Evolutionary conservation across 2,329 filamentous ascomycete species (phyloP).

Genomic region (Monilinia polystroma): DNA sequence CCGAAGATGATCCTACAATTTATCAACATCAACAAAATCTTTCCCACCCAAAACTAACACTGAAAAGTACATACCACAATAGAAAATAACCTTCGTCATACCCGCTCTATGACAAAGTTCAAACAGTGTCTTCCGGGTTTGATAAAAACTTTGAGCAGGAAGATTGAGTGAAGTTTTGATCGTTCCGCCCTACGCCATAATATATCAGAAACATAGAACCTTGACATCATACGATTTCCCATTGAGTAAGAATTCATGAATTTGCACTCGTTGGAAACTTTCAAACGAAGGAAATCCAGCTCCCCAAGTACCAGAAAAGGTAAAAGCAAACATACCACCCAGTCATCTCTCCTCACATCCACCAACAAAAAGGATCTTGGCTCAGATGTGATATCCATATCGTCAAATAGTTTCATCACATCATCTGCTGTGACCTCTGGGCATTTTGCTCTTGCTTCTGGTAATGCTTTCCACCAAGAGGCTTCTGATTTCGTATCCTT

Average conservation of each 20-base stretch:
- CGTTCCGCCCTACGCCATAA: slow-evolving; percentile 52
- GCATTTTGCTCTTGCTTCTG: slow-evolving; percentile 45
- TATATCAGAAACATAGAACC: slow-evolving; percentile 1
- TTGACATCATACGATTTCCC: not conserved
- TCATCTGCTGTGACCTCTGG: slow-evolving; percentile 44
- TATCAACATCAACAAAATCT: not conserved
- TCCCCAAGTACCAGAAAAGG: not conserved
- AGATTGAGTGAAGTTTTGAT: slow-evolving; percentile 58
- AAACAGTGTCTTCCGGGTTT: slow-evolving; percentile 49
- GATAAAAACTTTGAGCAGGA: slow-evolving; percentile 55
- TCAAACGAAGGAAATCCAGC: rapidly evolving
- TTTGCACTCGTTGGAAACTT: too few relatives aligned
- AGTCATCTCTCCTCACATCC: slow-evolving; percentile 54
- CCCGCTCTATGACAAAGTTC: slow-evolving; percentile 51
- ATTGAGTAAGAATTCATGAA: too few relatives aligned
- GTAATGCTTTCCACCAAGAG: slow-evolving; percentile 41
- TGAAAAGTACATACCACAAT: slow-evolving; percentile 49
- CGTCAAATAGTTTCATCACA: slow-evolving; percentile 46
- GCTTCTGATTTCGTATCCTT: slow-evolving; percentile 12
- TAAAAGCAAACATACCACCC: slow-evolving; percentile 42
- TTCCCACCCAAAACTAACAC: not conserved
- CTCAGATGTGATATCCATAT: slow-evolving; percentile 38
- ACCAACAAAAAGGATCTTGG: slow-evolving; percentile 48
- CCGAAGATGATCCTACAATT: slow-evolving; percentile 50
- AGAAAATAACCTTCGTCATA: slow-evolving; percentile 52